These are phyloP conservation scores for Hypsizygus marmoreus DNA, from an alignment of 768 basidiomycete species.

Conservation along the genomic window DNA sequence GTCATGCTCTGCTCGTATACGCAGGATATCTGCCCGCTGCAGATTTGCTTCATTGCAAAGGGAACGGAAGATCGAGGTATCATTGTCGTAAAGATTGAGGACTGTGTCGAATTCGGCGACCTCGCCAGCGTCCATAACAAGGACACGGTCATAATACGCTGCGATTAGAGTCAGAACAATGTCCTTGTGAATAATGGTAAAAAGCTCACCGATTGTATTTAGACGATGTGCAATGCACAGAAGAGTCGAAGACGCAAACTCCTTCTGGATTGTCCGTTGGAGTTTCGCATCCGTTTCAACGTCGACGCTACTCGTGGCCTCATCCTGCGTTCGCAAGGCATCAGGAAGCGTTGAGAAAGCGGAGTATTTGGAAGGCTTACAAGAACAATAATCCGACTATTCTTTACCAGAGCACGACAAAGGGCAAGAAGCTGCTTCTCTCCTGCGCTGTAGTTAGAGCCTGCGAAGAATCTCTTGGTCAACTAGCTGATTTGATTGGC, in stretches of 20 bases:
- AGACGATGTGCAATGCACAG: conserved; percentile 60
- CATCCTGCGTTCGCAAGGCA: conserved; percentile 44
- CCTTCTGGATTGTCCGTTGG: conserved; percentile 63
- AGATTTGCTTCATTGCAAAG: conserved; percentile 70
- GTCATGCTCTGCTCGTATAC: conserved; percentile 41
- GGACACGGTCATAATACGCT: conserved; percentile 67
- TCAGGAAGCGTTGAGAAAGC: not conserved
- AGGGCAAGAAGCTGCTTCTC: conserved; percentile 68
- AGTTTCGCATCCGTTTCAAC: conserved; percentile 63
- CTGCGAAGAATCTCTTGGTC: conserved; percentile 26
- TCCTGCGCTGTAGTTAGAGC: conserved; percentile 64
- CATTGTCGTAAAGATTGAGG: conserved; percentile 59
- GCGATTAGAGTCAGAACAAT: not conserved
- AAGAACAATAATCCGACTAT: conserved; percentile 58
- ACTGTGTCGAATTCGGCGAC: conserved; percentile 79
- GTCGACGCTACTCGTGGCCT: conserved; percentile 64
- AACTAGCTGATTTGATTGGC: too few relatives aligned
- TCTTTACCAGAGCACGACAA: conserved; percentile 62
- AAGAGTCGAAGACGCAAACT: conserved; percentile 56
- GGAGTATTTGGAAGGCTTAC: conserved; percentile 30
- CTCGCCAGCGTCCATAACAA: conserved; percentile 72
- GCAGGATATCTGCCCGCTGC: conserved; percentile 54
- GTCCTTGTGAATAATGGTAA: conserved; percentile 4
- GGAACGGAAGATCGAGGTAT: conserved; percentile 67
- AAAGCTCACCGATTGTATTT: conserved; percentile 52